Evolutionary conservation across 2,329 filamentous ascomycete species (phyloP), one percentile per base, ranked within the genome.

Genomic region (Mycosphaerella sp.): DNA sequence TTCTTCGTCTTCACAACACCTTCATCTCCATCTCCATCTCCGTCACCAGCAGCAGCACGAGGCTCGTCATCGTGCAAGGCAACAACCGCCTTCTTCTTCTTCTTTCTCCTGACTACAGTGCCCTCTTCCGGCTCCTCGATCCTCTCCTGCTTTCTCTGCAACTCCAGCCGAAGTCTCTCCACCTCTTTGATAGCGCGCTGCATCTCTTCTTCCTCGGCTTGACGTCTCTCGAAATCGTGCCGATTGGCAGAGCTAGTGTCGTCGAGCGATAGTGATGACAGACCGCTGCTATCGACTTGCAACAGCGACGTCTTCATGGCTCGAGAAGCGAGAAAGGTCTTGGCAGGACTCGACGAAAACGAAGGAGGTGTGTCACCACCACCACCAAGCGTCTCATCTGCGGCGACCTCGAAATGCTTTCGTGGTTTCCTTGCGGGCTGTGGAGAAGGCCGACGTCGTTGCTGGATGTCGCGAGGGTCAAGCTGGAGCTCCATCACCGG

Each of bases 401-500:
- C 70, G 32, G 72, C 72, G 53, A 78, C 74, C 51, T 77, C 74
- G 43, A 73, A 69, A 2, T 73, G 69, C 45, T 69, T 68, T 14
- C 68, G 67, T 0, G 68, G 59, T 9, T 69, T 68, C 41, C 48
- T 40, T 14, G 48, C 51, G 26, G 59, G 59, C 36, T 58, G 53
- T n/a, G 59, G 53, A 7, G 57, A 49, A 34, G 53, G 48, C 26
- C 54, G 50, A 32, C 29, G 55, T 45, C 53, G 53, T 36, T 47
- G 39, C 29, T 54, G 44, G 26, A 29, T 52, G 38, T 60, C 57
- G 50, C 61, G 50, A 26, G 60, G 62, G 38, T 85, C 84, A 6
- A 96, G 79, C 58, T 95, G 85, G 45, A 98, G 78, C 67, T 95
- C 84, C 83, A 98, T 93, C 64, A 98, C 92, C 2, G 93, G 93